phyloP scores from a whole-genome alignment of 768 basidiomycete species.

The Leccinum uliginosum region DNA sequence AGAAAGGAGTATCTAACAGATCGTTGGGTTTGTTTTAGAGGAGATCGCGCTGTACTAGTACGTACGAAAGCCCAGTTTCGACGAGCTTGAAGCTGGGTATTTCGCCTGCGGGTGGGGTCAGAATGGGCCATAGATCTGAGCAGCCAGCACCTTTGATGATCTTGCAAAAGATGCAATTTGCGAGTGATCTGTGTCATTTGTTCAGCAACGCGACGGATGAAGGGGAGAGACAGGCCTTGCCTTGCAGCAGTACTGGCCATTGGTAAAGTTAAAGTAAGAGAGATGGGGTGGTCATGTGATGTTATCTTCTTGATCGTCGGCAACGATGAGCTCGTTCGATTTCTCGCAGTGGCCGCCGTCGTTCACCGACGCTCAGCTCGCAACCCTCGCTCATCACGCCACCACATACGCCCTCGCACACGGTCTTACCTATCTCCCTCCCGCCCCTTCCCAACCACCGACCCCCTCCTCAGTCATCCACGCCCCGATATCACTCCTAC shows the following conservation, averaged over 20 bases:
- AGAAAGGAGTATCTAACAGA: slow-evolving; percentile 73
- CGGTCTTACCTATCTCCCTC: slow-evolving; percentile 79
- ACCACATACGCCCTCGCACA: slow-evolving; percentile 83
- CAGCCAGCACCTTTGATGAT: slow-evolving; percentile 76
- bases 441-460: slow-evolving; percentile 39
- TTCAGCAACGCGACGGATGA: neutral
- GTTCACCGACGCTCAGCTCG: slow-evolving; percentile 54
- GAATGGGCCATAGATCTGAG: neutral
- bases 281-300: neutral
- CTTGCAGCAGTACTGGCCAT: slow-evolving; percentile 21
- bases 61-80: slow-evolving; percentile 70
- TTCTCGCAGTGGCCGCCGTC: slow-evolving; percentile 73
- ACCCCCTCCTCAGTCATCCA: slow-evolving; percentile 75
- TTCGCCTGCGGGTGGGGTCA: slow-evolving; percentile 50
- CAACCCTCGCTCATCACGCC: slow-evolving; percentile 57
- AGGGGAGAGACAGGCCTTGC: slow-evolving; percentile 2
- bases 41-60: slow-evolving; percentile 13
- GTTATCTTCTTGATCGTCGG: neutral
- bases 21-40: neutral
- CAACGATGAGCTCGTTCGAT: slow-evolving; percentile 35
- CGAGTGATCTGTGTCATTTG: slow-evolving; percentile 41
- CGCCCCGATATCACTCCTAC: slow-evolving; percentile 85
- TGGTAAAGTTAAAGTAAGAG: neutral
- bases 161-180: slow-evolving; percentile 88
- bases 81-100: slow-evolving; percentile 86